These are phyloP conservation scores for Microcyclosporella mali DNA, from an alignment of 2,329 filamentous ascomycete species.

Conservation along the genomic window DNA sequence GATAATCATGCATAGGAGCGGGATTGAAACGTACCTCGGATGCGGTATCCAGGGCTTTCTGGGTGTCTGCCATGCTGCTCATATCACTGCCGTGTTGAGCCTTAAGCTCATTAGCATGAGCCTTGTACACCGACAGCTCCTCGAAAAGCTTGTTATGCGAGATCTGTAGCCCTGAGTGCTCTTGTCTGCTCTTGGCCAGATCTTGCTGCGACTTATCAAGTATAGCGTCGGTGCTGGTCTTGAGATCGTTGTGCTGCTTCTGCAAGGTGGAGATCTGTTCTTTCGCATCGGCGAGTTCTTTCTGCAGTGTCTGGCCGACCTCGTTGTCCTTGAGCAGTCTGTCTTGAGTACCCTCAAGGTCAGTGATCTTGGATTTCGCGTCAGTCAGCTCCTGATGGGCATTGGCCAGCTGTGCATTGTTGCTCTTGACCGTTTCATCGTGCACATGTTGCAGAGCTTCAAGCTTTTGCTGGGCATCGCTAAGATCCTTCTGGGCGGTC, in stretches of 20 bases:
- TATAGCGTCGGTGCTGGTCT: conserved; percentile 12
- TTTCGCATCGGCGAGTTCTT: conserved; percentile 14
- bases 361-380: conserved; percentile 12
- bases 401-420: conserved; percentile 7
- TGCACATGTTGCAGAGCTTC: conserved; percentile 6
- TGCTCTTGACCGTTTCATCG: conserved; percentile 8
- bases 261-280: conserved; percentile 13
- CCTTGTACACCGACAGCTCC: conserved; percentile 15
- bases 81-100: conserved; percentile 1
- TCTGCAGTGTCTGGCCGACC: conserved; percentile 7
- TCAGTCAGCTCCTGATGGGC: conserved; percentile 14
- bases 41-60: not conserved
- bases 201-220: conserved; percentile 15
- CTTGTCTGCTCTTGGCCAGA: conserved; percentile 15
- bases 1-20: not conserved
- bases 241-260: conserved; percentile 16
- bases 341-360: conserved; percentile 12
- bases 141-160: conserved; percentile 22
- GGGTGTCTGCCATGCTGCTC: not conserved
- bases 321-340: conserved; percentile 7
- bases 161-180: conserved; percentile 17
- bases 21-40: not conserved
- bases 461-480: conserved; percentile 15
- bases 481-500: conserved; percentile 11
- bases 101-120: conserved; percentile 5